Percentiles rank a stretch among this genome's conserved stretches.
Conservation (phyloP, 2,329 filamentous ascomycete species). For the Aspergillus costaricaensis region DNA sequence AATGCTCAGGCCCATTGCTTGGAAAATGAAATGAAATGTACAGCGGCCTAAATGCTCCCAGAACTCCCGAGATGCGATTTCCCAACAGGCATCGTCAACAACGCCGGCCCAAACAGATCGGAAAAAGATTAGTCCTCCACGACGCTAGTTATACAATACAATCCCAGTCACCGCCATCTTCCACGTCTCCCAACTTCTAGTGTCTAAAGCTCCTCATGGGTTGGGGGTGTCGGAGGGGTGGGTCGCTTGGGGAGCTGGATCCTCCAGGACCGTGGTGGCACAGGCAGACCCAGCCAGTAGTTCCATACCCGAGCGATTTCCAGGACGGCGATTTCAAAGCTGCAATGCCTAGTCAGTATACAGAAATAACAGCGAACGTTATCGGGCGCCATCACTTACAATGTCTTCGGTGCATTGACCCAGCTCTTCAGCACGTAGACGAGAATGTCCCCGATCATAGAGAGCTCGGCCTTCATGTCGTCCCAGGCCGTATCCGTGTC, state of each 20-base stretch:
- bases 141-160: constrained; percentile 1
- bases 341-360: constrained; percentile 27
- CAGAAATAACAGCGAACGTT: background rate
- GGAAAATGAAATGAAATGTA: background rate
- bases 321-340: constrained; percentile 54
- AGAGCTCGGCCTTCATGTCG: constrained; percentile 64
- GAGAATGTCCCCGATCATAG: constrained; percentile 62
- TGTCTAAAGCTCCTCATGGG: constrained; percentile 38
- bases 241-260: constrained; percentile 46
- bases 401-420: constrained; percentile 64
- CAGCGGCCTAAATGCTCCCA: background rate
- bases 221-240: constrained; percentile 12
- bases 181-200: constrained; percentile 30
- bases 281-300: constrained; percentile 64
- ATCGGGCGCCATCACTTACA: constrained; percentile 60
- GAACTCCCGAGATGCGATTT: constrained; percentile 1
- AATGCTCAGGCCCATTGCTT: too few relatives aligned
- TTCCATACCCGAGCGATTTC: constrained; percentile 60
- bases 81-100: background rate
- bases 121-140: constrained; percentile 1
- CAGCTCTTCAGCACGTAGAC: constrained; percentile 71
- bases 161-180: background rate
- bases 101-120: background rate
- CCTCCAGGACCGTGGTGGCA: constrained; percentile 59
- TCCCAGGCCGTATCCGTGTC: constrained; percentile 55